Percentiles rank a stretch among this genome's conserved stretches.
phyloP scores from a whole-genome alignment of 768 basidiomycete species.

The Mycena haematopus region DNA sequence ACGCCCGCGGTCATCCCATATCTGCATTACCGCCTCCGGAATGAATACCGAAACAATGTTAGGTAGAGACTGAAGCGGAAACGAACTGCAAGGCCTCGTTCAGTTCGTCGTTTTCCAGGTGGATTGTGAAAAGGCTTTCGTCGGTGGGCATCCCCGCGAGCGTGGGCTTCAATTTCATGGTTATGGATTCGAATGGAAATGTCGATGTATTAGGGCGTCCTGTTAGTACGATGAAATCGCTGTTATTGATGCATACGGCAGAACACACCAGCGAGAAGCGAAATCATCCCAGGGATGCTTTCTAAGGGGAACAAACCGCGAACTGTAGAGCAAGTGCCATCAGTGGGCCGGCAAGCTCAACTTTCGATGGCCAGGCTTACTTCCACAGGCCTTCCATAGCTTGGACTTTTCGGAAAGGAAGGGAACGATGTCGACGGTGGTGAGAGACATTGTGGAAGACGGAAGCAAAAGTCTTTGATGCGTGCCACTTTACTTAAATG shows the following conservation, averaged over 20 bases:
- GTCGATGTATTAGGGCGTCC: slow-evolving; percentile 52
- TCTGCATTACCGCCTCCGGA: slow-evolving; percentile 6
- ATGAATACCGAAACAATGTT: too few species aligned
- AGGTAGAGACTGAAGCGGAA: background rate
- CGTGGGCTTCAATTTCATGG: slow-evolving; percentile 47
- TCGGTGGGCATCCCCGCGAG: slow-evolving; percentile 28
- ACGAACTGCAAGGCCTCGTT: slow-evolving; percentile 44
- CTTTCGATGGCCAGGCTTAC: slow-evolving; percentile 7
- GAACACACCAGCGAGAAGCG: slow-evolving; percentile 32
- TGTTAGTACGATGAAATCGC: background rate
- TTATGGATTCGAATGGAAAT: slow-evolving; percentile 42
- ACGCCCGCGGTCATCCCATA: slow-evolving; percentile 49
- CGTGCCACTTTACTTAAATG: too few species aligned
- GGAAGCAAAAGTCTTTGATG: too few species aligned
- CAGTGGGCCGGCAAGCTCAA: too few species aligned
- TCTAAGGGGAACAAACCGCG: slow-evolving; percentile 53
- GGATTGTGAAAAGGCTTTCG: slow-evolving; percentile 33
- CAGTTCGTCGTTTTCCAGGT: slow-evolving; percentile 43
- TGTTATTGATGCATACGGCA: background rate
- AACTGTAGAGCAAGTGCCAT: slow-evolving; percentile 37
- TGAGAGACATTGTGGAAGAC: too few species aligned
- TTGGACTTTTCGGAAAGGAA: too few species aligned
- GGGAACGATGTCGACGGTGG: too few species aligned
- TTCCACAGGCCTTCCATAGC: slow-evolving; percentile 28
- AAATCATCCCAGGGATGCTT: slow-evolving; percentile 45